These are phyloP conservation scores for Parasitella parasitica DNA, from an alignment of 371 early-diverging fungal genomes.

Conservation along the genomic window DNA sequence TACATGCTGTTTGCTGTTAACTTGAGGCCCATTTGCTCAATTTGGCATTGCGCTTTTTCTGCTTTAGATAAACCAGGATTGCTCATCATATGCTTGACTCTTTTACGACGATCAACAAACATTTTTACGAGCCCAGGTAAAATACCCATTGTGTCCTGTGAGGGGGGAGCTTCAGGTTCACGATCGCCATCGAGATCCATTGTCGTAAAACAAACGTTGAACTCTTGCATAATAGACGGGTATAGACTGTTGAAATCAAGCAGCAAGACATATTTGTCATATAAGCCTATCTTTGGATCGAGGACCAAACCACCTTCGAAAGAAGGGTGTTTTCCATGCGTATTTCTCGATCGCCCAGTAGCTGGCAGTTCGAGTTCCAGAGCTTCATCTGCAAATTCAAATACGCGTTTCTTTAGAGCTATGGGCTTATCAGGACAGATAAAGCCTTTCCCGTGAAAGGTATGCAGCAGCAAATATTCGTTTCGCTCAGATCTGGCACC, in stretches of 20 bases:
- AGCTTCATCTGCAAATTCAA: background rate
- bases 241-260: conserved; percentile 99
- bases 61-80: background rate
- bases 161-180: conserved; percentile 80
- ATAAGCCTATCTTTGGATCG: conserved; percentile 95
- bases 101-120: conserved; percentile 88
- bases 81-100: conserved; percentile 93
- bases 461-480: conserved; percentile 96
- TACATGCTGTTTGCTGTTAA: conserved; percentile 99
- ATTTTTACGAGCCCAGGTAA: conserved; percentile 90
- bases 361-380: conserved; percentile 34
- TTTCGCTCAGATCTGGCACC: conserved; percentile 95
- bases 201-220: conserved; percentile 99
- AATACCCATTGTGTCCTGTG: conserved; percentile 66
- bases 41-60: conserved; percentile 57
- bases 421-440: conserved; percentile 80
- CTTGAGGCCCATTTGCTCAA: conserved; percentile 96
- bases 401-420: background rate
- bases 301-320: conserved; percentile 99
- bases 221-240: conserved; percentile 99
- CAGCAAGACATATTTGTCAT: conserved; percentile 91
- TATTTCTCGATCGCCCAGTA: conserved; percentile 22
- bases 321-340: conserved; percentile 24
- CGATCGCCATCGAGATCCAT: conserved; percentile 44
- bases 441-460: conserved; percentile 82